phyloP scores from a whole-genome alignment of 805 yeast genomes.

The Pichia kluyveri region DNA sequence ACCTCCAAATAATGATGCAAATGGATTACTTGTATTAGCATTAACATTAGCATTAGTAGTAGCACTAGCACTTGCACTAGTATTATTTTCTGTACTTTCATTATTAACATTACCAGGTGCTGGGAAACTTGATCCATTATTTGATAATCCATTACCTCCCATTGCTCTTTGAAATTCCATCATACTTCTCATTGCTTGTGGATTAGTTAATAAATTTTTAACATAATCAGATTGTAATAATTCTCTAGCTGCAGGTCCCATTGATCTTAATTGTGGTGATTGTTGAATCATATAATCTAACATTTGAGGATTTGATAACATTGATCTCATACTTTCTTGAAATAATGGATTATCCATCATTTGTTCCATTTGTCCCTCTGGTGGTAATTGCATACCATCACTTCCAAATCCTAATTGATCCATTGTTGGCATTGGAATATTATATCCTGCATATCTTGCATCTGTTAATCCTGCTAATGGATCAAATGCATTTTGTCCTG shows the following conservation, averaged over 20 bases:
- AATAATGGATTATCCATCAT: constrained; percentile 78
- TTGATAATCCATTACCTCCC: constrained; percentile 24
- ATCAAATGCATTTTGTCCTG: constrained; percentile 85
- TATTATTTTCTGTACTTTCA: constrained; percentile 7
- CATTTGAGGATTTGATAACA: constrained; percentile 85
- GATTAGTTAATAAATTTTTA: constrained; percentile 73
- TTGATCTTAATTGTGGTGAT: constrained; percentile 72
- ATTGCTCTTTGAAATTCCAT: constrained; percentile 60
- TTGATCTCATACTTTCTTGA: constrained; percentile 72
- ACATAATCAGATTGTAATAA: constrained; percentile 78
- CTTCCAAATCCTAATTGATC: constrained; percentile 60
- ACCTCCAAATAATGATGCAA: constrained; percentile 29
- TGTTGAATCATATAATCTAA: constrained; percentile 71
- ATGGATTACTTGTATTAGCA: constrained; percentile 32
- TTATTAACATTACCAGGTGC: constrained; percentile 36
- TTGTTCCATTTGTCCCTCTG: constrained; percentile 61
- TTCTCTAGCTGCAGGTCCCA: constrained; percentile 87
- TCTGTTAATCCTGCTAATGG: constrained; percentile 90
- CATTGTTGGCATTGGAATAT: constrained; percentile 77
- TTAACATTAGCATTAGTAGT: constrained; percentile 11
- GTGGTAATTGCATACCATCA: constrained; percentile 80
- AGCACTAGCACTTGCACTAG: constrained; percentile 6
- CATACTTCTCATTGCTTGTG: constrained; percentile 76
- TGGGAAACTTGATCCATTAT: constrained; percentile 30
- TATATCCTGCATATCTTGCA: constrained; percentile 89